phyloP scores from a whole-genome alignment of 306 rosid genomes.

The Dryas alaskensis region DNA sequence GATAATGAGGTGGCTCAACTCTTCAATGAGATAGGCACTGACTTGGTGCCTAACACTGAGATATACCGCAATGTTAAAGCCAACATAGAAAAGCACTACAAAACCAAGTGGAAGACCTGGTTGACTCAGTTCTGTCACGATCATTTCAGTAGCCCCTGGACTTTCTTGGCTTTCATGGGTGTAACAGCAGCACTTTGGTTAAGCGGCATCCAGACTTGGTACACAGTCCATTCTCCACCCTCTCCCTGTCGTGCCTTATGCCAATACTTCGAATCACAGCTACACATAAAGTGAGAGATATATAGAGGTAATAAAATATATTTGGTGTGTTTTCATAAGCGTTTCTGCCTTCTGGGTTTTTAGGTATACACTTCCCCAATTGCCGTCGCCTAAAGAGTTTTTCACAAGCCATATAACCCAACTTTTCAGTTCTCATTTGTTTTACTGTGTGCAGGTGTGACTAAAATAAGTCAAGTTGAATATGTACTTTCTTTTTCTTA shows the following conservation, averaged over 20 bases:
- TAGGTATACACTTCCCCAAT: not conserved
- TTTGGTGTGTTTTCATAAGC: not conserved
- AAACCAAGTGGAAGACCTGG: constrained; percentile 15
- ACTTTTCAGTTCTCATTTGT: not conserved
- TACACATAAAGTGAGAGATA: not conserved
- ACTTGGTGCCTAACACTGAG: constrained; percentile 9
- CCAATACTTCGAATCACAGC: not conserved
- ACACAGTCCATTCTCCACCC: not conserved
- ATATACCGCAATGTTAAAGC: not conserved
- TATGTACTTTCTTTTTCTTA: not conserved
- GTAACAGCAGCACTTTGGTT: constrained; percentile 3
- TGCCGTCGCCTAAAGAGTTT: not conserved
- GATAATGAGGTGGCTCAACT: constrained; percentile 33
- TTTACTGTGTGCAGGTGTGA: not conserved
- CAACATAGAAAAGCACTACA: not conserved
- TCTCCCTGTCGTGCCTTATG: not conserved
- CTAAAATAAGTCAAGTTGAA: not conserved
- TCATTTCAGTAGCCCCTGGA: constrained; percentile 37
- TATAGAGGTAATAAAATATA: not conserved
- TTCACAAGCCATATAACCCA: not conserved
- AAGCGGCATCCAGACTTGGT: constrained; percentile 18
- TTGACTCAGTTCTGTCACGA: constrained; percentile 6
- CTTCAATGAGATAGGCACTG: constrained; percentile 27
- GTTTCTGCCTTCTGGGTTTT: not conserved
- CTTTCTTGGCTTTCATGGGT: constrained; percentile 15